phyloP scores from a whole-genome alignment of 2,329 filamentous ascomycete genomes.

The Uncinocarpus reesii region DNA sequence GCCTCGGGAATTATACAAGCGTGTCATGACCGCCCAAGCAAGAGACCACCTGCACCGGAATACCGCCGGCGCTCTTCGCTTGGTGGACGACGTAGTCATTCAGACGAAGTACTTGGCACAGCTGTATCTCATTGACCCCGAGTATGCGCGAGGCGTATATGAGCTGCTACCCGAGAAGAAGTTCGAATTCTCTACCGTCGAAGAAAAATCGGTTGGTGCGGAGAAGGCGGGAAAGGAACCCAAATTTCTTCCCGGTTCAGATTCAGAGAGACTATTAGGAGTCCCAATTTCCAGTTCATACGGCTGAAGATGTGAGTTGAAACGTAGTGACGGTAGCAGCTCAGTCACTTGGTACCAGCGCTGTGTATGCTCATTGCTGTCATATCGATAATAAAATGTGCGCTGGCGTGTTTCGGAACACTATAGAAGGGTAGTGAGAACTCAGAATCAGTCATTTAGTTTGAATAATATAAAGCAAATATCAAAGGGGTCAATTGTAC shows the following conservation, averaged over 20 bases:
- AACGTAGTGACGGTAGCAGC: no score
- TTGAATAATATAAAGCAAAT: no score
- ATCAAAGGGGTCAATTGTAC: no score
- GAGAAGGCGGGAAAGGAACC: slow-evolving; percentile 24
- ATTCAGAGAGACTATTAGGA: neutral
- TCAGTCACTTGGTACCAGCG: no score
- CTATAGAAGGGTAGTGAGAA: no score
- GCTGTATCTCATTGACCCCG: slow-evolving; percentile 41
- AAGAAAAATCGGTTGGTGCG: slow-evolving; percentile 36
- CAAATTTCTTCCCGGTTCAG: slow-evolving; percentile 1
- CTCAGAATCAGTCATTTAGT: no score
- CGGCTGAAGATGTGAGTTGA: no score
- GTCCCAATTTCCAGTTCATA: no score
- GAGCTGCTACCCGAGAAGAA: slow-evolving; percentile 36
- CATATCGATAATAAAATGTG: no score
- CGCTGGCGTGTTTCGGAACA: no score
- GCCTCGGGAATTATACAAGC: slow-evolving; percentile 1
- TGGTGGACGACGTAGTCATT: slow-evolving; percentile 38
- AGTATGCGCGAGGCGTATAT: slow-evolving; percentile 41
- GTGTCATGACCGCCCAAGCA: neutral
- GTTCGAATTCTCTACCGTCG: slow-evolving; percentile 40
- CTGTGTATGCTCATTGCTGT: no score
- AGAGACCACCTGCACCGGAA: slow-evolving; percentile 40
- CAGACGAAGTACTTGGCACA: slow-evolving; percentile 46
- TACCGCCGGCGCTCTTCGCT: slow-evolving; percentile 38